Conservation (phyloP, 495 filamentous ascomycete genomes). For the Podospora australis region DNA sequence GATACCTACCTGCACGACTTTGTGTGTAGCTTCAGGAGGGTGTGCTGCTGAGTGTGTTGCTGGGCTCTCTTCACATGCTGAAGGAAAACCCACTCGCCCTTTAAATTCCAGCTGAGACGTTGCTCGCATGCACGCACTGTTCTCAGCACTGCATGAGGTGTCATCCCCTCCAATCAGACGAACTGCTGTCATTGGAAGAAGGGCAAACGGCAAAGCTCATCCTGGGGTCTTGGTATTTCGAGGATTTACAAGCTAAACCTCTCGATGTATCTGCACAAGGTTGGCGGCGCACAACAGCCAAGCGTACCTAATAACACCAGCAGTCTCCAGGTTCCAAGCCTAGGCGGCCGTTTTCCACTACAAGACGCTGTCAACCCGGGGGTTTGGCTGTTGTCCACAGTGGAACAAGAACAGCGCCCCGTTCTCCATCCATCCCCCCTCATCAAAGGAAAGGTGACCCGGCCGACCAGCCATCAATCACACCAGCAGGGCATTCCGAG, state of each 20-base stretch:
- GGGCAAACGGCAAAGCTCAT: not conserved
- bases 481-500: not conserved
- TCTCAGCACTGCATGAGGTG: not conserved
- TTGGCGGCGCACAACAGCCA: not conserved
- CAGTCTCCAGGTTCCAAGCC: not conserved
- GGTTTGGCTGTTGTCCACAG: constrained; percentile 3
- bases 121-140: not conserved
- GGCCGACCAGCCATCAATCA: not conserved
- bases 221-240: not conserved
- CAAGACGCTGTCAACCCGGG: constrained; percentile 13
- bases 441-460: constrained; percentile 3
- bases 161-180: not conserved
- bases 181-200: constrained; percentile 2
- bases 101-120: not conserved
- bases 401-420: not conserved
- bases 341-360: constrained; percentile 2
- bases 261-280: not conserved
- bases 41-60: no score
- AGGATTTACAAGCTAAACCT: not conserved
- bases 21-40: no score
- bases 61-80: constrained; percentile 13
- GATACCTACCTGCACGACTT: no score
- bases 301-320: no score
- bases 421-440: not conserved
- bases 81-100: not conserved